These are phyloP conservation scores for Pyrenophora seminiperda DNA, from an alignment of 2,329 filamentous ascomycete species.

Conservation along the genomic window DNA sequence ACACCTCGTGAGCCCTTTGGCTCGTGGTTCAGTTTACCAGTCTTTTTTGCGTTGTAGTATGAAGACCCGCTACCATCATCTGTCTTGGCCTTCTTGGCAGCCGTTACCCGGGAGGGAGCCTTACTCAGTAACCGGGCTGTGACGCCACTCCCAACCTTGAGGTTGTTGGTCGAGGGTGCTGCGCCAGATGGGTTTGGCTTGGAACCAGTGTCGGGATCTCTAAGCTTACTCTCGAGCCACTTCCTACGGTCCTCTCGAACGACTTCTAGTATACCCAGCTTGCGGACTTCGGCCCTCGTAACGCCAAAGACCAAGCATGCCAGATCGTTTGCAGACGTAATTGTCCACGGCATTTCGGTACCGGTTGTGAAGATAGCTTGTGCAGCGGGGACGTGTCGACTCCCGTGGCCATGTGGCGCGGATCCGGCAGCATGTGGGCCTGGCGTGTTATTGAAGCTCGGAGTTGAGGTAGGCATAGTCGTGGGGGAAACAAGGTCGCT, in stretches of 20 bases:
- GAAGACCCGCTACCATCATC: conserved; percentile 62
- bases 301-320: conserved; percentile 99
- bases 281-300: conserved; percentile 91
- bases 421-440: conserved; percentile 47
- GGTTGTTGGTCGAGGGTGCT: conserved; percentile 47
- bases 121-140: conserved; percentile 89
- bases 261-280: conserved; percentile 92
- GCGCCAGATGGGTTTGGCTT: conserved; percentile 46
- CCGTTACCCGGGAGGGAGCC: conserved; percentile 65
- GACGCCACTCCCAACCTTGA: conserved; percentile 78
- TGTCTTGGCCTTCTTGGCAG: conserved; percentile 66
- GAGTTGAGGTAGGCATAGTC: conserved; percentile 48
- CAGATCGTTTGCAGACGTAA: conserved; percentile 92
- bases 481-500: conserved; percentile 54
- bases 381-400: conserved; percentile 85
- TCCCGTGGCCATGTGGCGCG: conserved; percentile 79
- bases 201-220: conserved; percentile 62
- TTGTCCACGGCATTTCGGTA: conserved; percentile 87
- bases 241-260: conserved; percentile 85
- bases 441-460: conserved; percentile 38
- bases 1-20: conserved; percentile 84
- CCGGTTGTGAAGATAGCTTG: conserved; percentile 99
- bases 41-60: conserved; percentile 55
- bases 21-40: conserved; percentile 66
- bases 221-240: conserved; percentile 87